Evolutionary conservation across 805 yeast genomes (phyloP), one percentile per base, ranked within the genome.

Genomic region (Candida koratica): DNA sequence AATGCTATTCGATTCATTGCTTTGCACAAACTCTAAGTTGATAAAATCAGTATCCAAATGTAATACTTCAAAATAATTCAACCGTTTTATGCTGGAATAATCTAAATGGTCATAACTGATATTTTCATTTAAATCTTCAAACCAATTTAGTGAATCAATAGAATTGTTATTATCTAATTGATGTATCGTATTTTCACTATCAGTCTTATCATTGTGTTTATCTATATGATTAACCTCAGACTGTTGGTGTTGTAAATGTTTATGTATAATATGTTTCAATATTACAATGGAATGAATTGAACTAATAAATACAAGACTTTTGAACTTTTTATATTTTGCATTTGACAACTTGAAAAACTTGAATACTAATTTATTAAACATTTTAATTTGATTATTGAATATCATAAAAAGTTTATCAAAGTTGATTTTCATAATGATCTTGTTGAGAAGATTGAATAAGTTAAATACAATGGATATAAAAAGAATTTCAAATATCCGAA

Each of bases 401-500:
- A 34, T 34, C 3, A 28, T 17, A 9, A 28, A 25, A 2, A 38
- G 28, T 11, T 34, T 20, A 17, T 38, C 22, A 22, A 29, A 34
- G 7, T 34, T 7, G 12, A 16, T 13, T 16, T 39, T 39, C 25
- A 7, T 18, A 24, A 24, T 16, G 5, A 47, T 12, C 17, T 41
- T 44, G 17, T 51, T 43, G 15, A 56, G 40, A 12, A 55, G 32
- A 18, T 52, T 48, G 25, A 56, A 44, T 4, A 63, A 36, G 4
- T 60, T 46, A 25, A 64, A 49, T 2, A 49, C 60, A 11, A 61
- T 48, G 16, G 66, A 59, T 12, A 63, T 43, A 2, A 62, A 43
- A 6, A 62, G 29, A 17, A 52, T 48, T 38, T 64, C 68, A 25
- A 58, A 54, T n/a, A 30, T 34, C 10, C 36, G 38, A 25, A 42